A percentile compares a stretch with the other conserved stretches of the same genome.
phyloP scores from a whole-genome alignment of 2,329 filamentous ascomycete species.

The Sclerotiophoma versabilis region DNA sequence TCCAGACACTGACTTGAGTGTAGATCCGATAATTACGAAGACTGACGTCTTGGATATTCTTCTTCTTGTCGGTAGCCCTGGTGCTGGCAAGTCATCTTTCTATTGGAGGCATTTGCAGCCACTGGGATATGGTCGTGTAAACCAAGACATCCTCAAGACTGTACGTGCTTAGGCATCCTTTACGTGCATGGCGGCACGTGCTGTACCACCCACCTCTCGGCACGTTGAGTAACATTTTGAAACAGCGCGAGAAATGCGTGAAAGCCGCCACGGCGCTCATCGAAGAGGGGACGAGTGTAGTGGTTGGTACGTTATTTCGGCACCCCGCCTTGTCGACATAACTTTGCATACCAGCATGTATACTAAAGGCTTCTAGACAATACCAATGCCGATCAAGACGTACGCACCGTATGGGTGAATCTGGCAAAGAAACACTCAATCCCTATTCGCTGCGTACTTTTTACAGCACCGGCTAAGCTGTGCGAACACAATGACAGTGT shows the following conservation, averaged over 20 bases:
- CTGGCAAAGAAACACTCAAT: slow-evolving; percentile 74
- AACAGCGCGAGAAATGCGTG: slow-evolving; percentile 68
- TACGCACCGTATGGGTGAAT: slow-evolving; percentile 77
- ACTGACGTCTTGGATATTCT: slow-evolving; percentile 75
- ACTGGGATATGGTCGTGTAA: slow-evolving; percentile 82
- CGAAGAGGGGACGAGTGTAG: slow-evolving; percentile 71
- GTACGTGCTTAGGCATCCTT: slow-evolving; percentile 49
- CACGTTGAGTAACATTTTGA: slow-evolving; percentile 43
- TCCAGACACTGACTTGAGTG: slow-evolving; percentile 29
- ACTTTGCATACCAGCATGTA: slow-evolving; percentile 13
- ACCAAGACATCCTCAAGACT: slow-evolving; percentile 87
- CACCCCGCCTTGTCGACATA: slow-evolving; percentile 24
- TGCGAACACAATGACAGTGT: slow-evolving; percentile 89
- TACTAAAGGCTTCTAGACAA: slow-evolving; percentile 69
- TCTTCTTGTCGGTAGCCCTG: slow-evolving; percentile 86
- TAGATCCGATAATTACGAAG: slow-evolving; percentile 60
- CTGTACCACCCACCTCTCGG: slow-evolving; percentile 31
- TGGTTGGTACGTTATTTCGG: slow-evolving; percentile 68
- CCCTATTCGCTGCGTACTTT: slow-evolving; percentile 84
- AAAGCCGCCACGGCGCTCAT: slow-evolving; percentile 74
- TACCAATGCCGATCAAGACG: slow-evolving; percentile 86
- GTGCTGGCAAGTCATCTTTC: slow-evolving; percentile 90
- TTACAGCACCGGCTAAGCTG: slow-evolving; percentile 74
- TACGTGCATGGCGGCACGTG: slow-evolving; percentile 28
- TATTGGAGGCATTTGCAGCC: slow-evolving; percentile 81